Evolutionary conservation across 768 basidiomycete species (phyloP), one percentile per base, ranked within the genome.

Genomic region (Lanmaoa pseudosensibilis): DNA sequence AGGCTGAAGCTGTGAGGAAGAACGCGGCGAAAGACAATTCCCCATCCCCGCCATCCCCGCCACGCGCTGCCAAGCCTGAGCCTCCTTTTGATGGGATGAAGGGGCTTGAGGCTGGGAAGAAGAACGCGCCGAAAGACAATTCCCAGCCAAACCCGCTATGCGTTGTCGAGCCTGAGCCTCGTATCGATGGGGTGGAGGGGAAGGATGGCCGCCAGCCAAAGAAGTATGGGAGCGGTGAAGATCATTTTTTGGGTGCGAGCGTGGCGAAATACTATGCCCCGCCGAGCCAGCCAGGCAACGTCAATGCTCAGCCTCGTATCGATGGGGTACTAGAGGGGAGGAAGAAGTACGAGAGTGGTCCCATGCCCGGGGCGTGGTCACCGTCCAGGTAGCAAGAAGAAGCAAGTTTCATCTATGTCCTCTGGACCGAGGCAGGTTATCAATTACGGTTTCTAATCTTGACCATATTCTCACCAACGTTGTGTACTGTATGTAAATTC

Each of bases 401-500:
- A n/a, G n/a, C n/a, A n/a, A n/a, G n/a, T n/a, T n/a, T n/a, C n/a
- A n/a, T n/a, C n/a, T n/a, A n/a, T n/a, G n/a, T n/a, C 40, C 10
- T 37, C 34, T 37, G 13, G 16, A n/a, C 2, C 32, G 16, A 30
- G 25, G 25, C 33, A 23, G 32, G 23, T 9, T 6, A 13, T 19
- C 23, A 6, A 11, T 38, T 27, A 27, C 4, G 39, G 10, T 16
- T 19, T 27, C 25, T 8, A 25, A 10, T 16, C 33, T 25, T 55
- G 46, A 55, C 34, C 47, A 59, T 33, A 36, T 37, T 23, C 23
- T 47, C 9, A 18, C 18, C 15, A 25, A 27, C 19, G 39, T 43
- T 36, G 27, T 58, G 37, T 52, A 58, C 43, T n/a, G 27, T 27
- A 27, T 15, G 32, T 46, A 33, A 23, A 52, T 19, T 34, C 56